phyloP scores from a whole-genome alignment of 805 yeast species.

The Saccharomycopsis babjevae region DNA sequence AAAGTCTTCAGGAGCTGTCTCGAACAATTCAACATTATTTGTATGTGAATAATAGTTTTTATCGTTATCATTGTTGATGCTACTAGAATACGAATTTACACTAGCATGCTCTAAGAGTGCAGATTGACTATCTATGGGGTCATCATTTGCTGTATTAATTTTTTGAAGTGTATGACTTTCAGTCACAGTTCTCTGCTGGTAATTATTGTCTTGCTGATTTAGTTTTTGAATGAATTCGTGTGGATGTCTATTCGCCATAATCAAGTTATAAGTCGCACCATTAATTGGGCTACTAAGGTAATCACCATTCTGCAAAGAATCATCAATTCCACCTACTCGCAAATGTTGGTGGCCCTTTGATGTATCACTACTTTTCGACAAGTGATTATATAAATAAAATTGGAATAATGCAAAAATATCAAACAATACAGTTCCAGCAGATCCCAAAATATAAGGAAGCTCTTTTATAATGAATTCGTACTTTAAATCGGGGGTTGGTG shows the following conservation, averaged over 20 bases:
- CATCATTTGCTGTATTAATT: neutral
- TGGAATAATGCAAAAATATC: conserved; percentile 67
- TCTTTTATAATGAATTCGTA: conserved; percentile 50
- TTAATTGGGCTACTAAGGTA: neutral
- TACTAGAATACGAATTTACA: neutral
- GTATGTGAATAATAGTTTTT: neutral
- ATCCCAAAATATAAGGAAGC: conserved; percentile 74
- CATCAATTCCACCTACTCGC: neutral
- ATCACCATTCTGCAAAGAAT: neutral
- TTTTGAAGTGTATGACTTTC: neutral
- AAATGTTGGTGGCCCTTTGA: neutral
- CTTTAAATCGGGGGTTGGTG: conserved; percentile 14
- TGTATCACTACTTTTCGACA: neutral
- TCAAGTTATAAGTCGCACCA: neutral
- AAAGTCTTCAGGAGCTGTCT: neutral
- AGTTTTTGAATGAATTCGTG: neutral
- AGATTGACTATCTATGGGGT: neutral
- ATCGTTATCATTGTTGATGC: neutral
- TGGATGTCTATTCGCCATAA: neutral
- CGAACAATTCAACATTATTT: neutral
- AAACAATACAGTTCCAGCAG: conserved; percentile 75
- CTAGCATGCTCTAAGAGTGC: neutral
- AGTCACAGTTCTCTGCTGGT: neutral
- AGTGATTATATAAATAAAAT: conserved; percentile 5
- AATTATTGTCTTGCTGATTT: neutral